phyloP scores from a whole-genome alignment of 2,329 filamentous ascomycete species.

The Didymosphaeria variabile region DNA sequence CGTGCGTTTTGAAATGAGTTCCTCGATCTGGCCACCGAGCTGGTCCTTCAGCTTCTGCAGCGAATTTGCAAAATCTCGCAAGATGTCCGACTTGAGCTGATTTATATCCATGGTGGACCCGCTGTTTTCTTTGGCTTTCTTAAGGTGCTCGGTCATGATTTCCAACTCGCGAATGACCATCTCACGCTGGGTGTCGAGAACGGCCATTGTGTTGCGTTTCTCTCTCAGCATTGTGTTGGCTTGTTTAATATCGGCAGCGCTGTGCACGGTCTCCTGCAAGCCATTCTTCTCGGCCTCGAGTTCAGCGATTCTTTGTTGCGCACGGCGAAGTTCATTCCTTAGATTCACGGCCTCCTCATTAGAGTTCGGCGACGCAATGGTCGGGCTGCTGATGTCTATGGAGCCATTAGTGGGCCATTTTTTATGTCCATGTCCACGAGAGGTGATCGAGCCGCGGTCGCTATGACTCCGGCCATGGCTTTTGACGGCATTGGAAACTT shows the following conservation, averaged over 20 bases:
- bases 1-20: conserved; percentile 87
- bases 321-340: conserved; percentile 79
- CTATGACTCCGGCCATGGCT: conserved; percentile 92
- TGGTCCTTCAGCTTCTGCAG: conserved; percentile 80
- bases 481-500: conserved; percentile 86
- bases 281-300: conserved; percentile 79
- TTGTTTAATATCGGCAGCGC: conserved; percentile 71
- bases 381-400: conserved; percentile 73
- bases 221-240: conserved; percentile 89
- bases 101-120: conserved; percentile 81
- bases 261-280: conserved; percentile 63
- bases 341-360: conserved; percentile 57
- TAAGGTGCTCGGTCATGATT: conserved; percentile 86
- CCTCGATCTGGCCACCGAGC: conserved; percentile 78
- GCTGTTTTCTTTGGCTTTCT: conserved; percentile 81
- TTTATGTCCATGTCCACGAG: conserved; percentile 46
- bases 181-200: conserved; percentile 92
- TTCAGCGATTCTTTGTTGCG: conserved; percentile 85
- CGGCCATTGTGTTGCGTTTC: conserved; percentile 94
- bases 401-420: conserved; percentile 55
- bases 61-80: conserved; percentile 69
- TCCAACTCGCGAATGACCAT: conserved; percentile 94
- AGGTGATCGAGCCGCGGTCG: conserved; percentile 58
- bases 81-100: conserved; percentile 70
- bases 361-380: conserved; percentile 65